Evolutionary conservation across 2,329 filamentous ascomycete genomes (phyloP), one percentile per base, ranked within the genome.

Genomic region (Diaporthe capsici): DNA sequence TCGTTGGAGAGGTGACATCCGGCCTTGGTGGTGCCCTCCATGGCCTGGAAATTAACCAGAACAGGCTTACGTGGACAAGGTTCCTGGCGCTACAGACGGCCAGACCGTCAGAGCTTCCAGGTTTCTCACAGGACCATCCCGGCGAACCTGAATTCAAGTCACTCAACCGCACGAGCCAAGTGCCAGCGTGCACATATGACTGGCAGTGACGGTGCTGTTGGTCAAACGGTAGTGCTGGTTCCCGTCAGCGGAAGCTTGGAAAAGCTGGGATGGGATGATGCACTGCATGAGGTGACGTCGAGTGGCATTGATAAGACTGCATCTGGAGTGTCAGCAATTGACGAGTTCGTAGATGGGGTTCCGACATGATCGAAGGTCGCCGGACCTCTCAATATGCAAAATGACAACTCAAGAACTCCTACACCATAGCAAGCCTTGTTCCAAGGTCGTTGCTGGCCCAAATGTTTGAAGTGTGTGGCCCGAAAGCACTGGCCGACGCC

Each of bases 11-110:
- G 49, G 65, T 70, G 65, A 51, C 65, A 70, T 55, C 34, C 65
- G 65, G 34, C 49, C 65, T 17, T 55, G 65, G 42, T 70, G 65
- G 65, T 70, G 47, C 49, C 65, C 34, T 70, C 65, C 65, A 42
- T 28, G 2, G 49, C 49, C 47, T 70, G 13, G 65, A 4, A 55
- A 55, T 70, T 70, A 42, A 42, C 65, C 49, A 55, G 49, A 55
- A 42, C 65, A 31, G 65, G 65, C 65, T 70, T 70, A 42, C n/a
- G 34, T 22, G 65, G 65, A 70, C 65, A 55, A 70, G 65, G 65
- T 70, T 70, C 65, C 65, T 55, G 47, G 65, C 65, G 49, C 65
- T 55, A 70, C 49, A 13, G 65, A 34, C 34, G 13, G 49, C 49
- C 49, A 42, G 65, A 5, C 65, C 34, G 47, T 28, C 65, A 53